Evolutionary conservation across 768 basidiomycete genomes (phyloP).

Genomic region (Sporobolomyces pararoseus): DNA sequence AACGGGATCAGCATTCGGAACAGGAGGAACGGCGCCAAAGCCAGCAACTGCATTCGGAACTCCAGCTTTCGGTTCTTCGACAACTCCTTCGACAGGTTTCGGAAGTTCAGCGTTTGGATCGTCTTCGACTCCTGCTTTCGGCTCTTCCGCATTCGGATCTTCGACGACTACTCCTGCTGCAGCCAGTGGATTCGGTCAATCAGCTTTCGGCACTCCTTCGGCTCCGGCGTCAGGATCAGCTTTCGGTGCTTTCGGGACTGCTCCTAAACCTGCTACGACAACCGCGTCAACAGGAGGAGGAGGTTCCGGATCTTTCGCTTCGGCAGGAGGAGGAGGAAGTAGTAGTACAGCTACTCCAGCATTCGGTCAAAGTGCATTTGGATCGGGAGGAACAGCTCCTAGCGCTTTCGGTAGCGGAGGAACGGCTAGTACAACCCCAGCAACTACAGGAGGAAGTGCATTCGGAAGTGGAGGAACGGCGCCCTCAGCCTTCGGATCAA

Average conservation of each 20-base stretch:
- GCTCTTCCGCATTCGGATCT: conserved; percentile 19
- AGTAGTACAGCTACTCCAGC: conserved; percentile 5
- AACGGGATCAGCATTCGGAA: conserved; percentile 18
- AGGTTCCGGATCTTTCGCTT: conserved; percentile 16
- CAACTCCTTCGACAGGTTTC: conserved; percentile 11
- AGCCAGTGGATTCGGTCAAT: conserved; percentile 11
- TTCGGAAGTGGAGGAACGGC: conserved; percentile 22
- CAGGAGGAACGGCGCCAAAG: conserved; percentile 15
- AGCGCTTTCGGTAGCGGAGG: conserved; percentile 25
- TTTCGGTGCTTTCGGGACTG: conserved; percentile 20
- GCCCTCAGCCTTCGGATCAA: conserved; percentile 18
- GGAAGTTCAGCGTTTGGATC: conserved; percentile 18
- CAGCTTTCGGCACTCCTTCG: conserved; percentile 8
- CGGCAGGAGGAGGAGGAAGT: neutral
- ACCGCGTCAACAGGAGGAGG: neutral
- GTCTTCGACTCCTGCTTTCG: conserved; percentile 21
- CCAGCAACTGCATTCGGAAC: conserved; percentile 15
- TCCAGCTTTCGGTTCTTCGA: conserved; percentile 11
- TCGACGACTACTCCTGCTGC: neutral
- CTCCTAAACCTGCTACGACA: conserved; percentile 13
- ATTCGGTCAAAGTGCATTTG: conserved; percentile 20
- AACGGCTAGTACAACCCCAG: neutral
- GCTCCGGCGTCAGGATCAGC: conserved; percentile 10
- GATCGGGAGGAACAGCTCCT: conserved; percentile 16
- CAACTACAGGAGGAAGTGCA: conserved; percentile 1